Evolutionary conservation across 2,329 filamentous ascomycete species (phyloP).

Genomic region (Alternaria dauci): DNA sequence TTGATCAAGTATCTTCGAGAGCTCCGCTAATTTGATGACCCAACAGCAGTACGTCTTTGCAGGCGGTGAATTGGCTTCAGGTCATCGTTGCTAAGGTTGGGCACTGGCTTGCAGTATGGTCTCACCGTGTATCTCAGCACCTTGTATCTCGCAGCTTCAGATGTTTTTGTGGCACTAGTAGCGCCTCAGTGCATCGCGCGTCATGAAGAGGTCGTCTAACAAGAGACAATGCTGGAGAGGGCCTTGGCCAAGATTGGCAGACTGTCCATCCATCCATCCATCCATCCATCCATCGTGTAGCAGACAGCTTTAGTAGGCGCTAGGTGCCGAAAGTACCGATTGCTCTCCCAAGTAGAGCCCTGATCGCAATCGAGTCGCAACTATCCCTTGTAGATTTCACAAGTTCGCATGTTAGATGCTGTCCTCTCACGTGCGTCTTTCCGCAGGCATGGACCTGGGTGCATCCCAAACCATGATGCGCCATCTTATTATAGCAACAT

Average conservation of each 20-base stretch:
- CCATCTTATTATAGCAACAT: neutral
- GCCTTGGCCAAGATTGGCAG: slow-evolving; percentile 1
- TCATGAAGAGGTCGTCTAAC: neutral
- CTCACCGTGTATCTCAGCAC: slow-evolving; percentile 1
- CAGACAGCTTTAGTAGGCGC: neutral
- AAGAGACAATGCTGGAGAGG: neutral
- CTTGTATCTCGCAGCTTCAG: neutral
- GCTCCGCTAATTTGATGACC: slow-evolving; percentile 16
- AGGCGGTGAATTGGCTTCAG: neutral
- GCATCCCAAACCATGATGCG: neutral
- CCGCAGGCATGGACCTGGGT: neutral
- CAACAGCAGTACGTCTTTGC: neutral
- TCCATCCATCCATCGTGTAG: neutral
- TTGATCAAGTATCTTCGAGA: neutral
- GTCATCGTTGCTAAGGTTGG: neutral
- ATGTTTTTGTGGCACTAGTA: neutral
- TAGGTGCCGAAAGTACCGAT: slow-evolving; percentile 1
- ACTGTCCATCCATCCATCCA: neutral
- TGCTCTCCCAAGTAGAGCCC: neutral
- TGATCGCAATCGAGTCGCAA: neutral
- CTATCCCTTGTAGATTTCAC: neutral
- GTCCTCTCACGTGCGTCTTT: neutral
- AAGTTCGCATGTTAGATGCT: neutral
- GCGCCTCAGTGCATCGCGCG: neutral
- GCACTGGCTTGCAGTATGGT: neutral